Percentiles rank a stretch among this genome's conserved stretches.
These are phyloP conservation scores for Escallonia herrerae DNA, from an alignment of 129 eudicot genomes.

Conservation along the genomic window DNA sequence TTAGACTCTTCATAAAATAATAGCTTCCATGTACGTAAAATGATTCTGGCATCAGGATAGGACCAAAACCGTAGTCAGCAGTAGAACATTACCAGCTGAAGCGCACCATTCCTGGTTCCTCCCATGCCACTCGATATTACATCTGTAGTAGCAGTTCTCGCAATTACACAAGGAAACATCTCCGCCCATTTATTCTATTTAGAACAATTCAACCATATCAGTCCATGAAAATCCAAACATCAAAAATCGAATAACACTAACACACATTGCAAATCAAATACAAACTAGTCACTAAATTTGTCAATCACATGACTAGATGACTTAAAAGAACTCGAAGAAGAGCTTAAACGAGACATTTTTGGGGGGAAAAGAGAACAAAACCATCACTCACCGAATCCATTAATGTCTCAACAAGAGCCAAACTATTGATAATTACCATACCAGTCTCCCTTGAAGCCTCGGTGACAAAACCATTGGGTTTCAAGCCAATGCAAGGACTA, in stretches of 20 bases:
- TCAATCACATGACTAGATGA: no score
- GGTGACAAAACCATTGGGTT: constrained; percentile 64
- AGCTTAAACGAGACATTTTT: no score
- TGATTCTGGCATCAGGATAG: neutral
- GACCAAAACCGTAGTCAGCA: neutral
- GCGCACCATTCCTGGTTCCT: constrained; percentile 96
- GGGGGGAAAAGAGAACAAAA: neutral
- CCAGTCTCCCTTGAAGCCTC: constrained; percentile 93
- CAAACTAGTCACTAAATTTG: no score
- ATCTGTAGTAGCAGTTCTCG: constrained; percentile 83
- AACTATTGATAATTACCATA: constrained; percentile 91
- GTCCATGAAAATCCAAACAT: neutral
- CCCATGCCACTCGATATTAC: constrained; percentile 97
- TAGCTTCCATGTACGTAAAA: neutral
- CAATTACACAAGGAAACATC: constrained; percentile 91
- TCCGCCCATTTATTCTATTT: constrained; percentile 88
- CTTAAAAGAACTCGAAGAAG: no score
- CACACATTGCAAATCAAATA: no score
- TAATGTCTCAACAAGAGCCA: constrained; percentile 90
- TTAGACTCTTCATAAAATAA: neutral
- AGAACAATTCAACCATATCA: neutral
- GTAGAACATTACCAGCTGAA: constrained; percentile 67
- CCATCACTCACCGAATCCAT: constrained; percentile 78
- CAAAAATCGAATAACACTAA: no score
- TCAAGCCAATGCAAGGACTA: constrained; percentile 69